Evolutionary conservation across 1,284 basidiomycete genomes (phyloP).

Genomic region (Butyriboletus appendiculatus): DNA sequence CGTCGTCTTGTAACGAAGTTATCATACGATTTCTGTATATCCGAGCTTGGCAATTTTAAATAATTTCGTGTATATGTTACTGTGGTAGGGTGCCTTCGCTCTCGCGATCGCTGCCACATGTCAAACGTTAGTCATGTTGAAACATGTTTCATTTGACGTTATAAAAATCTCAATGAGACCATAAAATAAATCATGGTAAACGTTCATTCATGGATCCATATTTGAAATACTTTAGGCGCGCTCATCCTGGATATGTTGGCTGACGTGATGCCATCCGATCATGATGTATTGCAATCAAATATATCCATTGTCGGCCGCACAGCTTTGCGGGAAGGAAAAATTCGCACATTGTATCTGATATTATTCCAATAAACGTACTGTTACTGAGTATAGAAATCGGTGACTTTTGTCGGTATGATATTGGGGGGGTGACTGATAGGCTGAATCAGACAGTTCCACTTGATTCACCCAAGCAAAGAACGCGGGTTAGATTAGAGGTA

Average conservation of each 20-base stretch:
- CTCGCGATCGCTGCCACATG: neutral
- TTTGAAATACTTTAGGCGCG: neutral
- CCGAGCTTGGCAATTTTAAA: neutral
- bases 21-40: too few species aligned
- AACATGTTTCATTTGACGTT: constrained; percentile 1
- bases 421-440: too few species aligned
- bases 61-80: too few species aligned
- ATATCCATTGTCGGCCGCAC: constrained; percentile 1
- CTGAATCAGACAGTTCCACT: too few species aligned
- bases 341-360: neutral
- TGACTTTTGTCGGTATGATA: too few species aligned
- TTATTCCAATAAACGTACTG: too few species aligned
- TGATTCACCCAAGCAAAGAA: neutral
- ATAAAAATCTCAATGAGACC: neutral
- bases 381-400: too few species aligned
- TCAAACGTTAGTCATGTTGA: neutral
- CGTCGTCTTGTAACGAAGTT: constrained; percentile 22
- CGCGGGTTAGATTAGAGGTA: too few species aligned
- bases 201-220: neutral
- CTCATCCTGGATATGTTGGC: neutral
- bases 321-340: constrained; percentile 16
- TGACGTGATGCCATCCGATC: neutral
- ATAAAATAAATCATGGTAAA: neutral
- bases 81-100: too few species aligned
- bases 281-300: constrained; percentile 3